Conservation (phyloP, 2,329 filamentous ascomycete species). For the Ophiostoma ulmi region DNA sequence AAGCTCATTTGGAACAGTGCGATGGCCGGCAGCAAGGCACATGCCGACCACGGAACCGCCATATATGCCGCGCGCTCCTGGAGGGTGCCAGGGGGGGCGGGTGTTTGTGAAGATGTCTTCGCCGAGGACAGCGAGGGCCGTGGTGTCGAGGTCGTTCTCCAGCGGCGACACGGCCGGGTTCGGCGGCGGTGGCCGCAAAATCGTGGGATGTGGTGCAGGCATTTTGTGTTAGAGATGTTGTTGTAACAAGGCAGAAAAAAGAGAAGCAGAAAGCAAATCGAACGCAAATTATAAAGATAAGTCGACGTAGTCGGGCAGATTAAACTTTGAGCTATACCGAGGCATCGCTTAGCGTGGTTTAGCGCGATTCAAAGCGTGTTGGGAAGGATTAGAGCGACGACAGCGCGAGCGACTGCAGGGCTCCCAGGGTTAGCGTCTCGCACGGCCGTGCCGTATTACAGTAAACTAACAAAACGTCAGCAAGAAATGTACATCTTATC, state of each 20-base stretch:
- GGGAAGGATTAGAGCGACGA: not conserved
- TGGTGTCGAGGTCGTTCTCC: conserved; percentile 84
- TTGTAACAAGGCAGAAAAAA: not conserved
- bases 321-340: not conserved
- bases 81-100: conserved; percentile 84
- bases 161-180: conserved; percentile 72
- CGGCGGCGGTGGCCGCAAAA: conserved; percentile 69
- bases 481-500: not conserved
- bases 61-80: conserved; percentile 86
- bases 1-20: conserved; percentile 76
- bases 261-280: not conserved
- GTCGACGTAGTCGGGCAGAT: not conserved
- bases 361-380: not conserved
- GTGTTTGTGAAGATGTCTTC: conserved; percentile 94
- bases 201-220: conserved; percentile 40
- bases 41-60: conserved; percentile 92
- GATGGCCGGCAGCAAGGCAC: conserved; percentile 79
- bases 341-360: conserved; percentile 1
- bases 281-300: not conserved
- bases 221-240: conserved; percentile 14
- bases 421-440: not conserved
- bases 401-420: not conserved
- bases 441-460: not conserved
- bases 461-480: not conserved
- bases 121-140: conserved; percentile 68